Evolutionary conservation across 129 eudicot genomes (phyloP).

Genomic region (Erigeron canadensis): DNA sequence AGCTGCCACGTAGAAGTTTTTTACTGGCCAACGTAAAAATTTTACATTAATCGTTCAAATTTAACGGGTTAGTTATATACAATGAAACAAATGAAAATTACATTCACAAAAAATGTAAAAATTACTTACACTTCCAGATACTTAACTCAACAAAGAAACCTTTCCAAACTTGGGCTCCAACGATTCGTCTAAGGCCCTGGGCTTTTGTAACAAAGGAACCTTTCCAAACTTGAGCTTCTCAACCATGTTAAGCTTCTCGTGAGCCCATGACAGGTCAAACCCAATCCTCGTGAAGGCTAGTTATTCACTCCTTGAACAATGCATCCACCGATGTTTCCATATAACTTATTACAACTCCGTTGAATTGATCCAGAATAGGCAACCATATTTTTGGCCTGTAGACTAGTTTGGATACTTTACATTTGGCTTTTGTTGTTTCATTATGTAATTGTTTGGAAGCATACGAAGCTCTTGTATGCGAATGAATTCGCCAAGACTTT

Average conservation of each 20-base stretch:
- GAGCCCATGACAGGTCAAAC: background rate
- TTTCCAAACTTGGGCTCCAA: background rate
- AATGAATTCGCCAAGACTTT: background rate
- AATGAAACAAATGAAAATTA: too few relatives aligned
- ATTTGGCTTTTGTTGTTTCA: background rate
- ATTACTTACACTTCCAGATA: too few relatives aligned
- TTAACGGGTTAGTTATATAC: too few relatives aligned
- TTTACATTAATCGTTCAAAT: too few relatives aligned
- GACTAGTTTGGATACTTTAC: background rate
- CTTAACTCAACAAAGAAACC: too few relatives aligned
- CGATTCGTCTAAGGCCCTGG: background rate
- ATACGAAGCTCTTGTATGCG: background rate
- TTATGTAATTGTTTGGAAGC: background rate
- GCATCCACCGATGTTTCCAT: background rate
- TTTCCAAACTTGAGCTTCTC: background rate
- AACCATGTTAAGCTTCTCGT: background rate
- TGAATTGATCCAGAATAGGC: background rate
- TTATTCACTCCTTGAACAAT: background rate
- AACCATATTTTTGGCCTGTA: background rate
- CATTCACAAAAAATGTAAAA: too few relatives aligned
- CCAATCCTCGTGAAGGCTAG: slow-evolving; percentile 3
- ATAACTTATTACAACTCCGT: background rate
- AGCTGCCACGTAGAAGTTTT: too few relatives aligned
- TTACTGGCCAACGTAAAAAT: too few relatives aligned
- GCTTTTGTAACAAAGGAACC: background rate